phyloP scores from a whole-genome alignment of 2,329 filamentous ascomycete genomes.

The Phaeosphaeria sp. region DNA sequence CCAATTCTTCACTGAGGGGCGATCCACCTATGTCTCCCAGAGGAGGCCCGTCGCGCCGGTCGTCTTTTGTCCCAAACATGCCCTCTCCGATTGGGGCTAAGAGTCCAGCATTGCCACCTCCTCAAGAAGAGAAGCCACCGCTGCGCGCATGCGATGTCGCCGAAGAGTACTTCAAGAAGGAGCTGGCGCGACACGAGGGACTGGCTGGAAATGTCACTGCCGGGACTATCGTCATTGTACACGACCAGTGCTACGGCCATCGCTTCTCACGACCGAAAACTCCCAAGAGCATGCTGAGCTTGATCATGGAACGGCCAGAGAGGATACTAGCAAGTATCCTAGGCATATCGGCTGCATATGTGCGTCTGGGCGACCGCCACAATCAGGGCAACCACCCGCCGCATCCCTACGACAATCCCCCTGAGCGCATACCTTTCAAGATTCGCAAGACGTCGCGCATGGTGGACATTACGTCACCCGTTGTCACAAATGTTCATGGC shows the following conservation, averaged over 20 bases:
- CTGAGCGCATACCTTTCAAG: constrained; percentile 75
- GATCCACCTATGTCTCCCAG: constrained; percentile 47
- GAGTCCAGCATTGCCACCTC: constrained; percentile 49
- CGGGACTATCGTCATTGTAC: constrained; percentile 81
- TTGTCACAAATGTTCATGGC: constrained; percentile 91
- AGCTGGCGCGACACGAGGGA: constrained; percentile 69
- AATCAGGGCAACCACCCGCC: constrained; percentile 72
- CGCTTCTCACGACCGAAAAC: constrained; percentile 85
- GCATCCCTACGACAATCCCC: constrained; percentile 66
- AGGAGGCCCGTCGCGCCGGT: constrained; percentile 48
- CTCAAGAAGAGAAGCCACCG: constrained; percentile 48
- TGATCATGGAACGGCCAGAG: constrained; percentile 93
- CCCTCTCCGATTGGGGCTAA: constrained; percentile 49
- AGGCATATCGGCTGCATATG: constrained; percentile 86
- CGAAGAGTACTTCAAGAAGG: constrained; percentile 71
- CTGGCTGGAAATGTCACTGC: constrained; percentile 44
- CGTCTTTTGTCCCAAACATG: constrained; percentile 53
- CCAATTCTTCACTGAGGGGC: constrained; percentile 52
- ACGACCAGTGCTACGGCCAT: constrained; percentile 95
- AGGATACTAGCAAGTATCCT: constrained; percentile 83
- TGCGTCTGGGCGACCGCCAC: constrained; percentile 84
- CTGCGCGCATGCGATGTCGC: constrained; percentile 67
- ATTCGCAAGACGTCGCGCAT: constrained; percentile 81
- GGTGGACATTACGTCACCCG: constrained; percentile 73
- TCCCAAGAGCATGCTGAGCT: constrained; percentile 71